Conservation (phyloP, 2,329 filamentous ascomycete genomes). For the Paradendryphiella salina region DNA sequence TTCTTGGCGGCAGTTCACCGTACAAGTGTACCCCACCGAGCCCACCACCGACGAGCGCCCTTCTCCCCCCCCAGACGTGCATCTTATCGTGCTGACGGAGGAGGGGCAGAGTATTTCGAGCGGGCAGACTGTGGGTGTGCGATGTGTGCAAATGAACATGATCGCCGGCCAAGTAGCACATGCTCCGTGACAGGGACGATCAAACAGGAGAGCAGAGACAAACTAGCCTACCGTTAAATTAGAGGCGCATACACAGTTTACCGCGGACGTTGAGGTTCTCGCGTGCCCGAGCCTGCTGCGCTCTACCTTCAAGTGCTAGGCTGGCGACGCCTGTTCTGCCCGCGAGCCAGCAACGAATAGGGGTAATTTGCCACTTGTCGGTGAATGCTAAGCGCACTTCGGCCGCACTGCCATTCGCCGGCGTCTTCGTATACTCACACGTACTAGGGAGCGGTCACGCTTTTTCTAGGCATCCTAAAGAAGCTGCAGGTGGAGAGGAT, state of each 20-base stretch:
- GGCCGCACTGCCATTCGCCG: slow-evolving; percentile 4
- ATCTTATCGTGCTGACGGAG: too few relatives aligned
- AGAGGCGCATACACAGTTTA: slow-evolving; percentile 4
- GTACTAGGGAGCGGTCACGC: slow-evolving; percentile 8
- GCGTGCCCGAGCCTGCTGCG: neutral
- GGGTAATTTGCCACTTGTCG: slow-evolving; percentile 15
- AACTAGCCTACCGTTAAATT: slow-evolving; percentile 1
- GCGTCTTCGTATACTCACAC: slow-evolving; percentile 9
- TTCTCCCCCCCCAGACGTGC: neutral
- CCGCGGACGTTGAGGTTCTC: slow-evolving; percentile 11
- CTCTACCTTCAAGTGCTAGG: neutral
- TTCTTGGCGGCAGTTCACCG: slow-evolving; percentile 2
- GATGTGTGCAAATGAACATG: slow-evolving; percentile 7
- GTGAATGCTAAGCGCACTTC: slow-evolving; percentile 6
- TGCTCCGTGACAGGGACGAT: slow-evolving; percentile 16
- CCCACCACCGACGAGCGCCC: neutral
- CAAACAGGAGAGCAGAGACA: slow-evolving; percentile 20
- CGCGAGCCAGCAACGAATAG: slow-evolving; percentile 10
- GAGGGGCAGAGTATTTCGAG: neutral
- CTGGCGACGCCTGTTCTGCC: slow-evolving; percentile 5
- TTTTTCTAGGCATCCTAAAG: neutral
- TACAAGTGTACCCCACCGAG: slow-evolving; percentile 10
- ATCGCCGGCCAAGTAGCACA: neutral
- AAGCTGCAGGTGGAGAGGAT: neutral
- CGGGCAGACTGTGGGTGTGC: neutral